Percentiles rank a stretch among this genome's conserved stretches.
Evolutionary conservation across 2,329 filamentous ascomycete species (phyloP).

Genomic region (Metarhizium rileyi): DNA sequence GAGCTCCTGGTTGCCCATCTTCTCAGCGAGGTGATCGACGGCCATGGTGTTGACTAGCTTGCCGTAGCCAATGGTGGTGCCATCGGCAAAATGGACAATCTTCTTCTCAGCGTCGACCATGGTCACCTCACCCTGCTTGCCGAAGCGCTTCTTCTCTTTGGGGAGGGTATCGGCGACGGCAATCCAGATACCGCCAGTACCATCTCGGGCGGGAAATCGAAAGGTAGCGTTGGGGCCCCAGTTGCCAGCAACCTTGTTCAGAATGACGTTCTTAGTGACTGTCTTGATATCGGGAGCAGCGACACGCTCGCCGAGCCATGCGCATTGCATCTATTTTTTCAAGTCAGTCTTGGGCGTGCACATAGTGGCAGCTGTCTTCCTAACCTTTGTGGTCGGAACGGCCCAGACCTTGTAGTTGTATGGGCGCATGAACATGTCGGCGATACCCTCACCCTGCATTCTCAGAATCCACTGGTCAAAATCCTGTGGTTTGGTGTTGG

Average conservation of each 20-base stretch:
- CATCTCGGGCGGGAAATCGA: slow-evolving; percentile 91
- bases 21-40: slow-evolving; percentile 77
- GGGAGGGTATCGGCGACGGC: slow-evolving; percentile 89
- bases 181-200: slow-evolving; percentile 98
- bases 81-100: slow-evolving; percentile 71
- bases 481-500: slow-evolving; percentile 86
- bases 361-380: slow-evolving; percentile 12
- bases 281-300: slow-evolving; percentile 92
- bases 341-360: neutral
- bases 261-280: slow-evolving; percentile 86
- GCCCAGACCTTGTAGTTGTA: slow-evolving; percentile 99
- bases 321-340: slow-evolving; percentile 78
- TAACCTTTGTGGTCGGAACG: slow-evolving; percentile 90
- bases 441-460: slow-evolving; percentile 81
- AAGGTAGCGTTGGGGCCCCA: slow-evolving; percentile 99
- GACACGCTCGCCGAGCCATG: slow-evolving; percentile 97
- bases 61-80: slow-evolving; percentile 81
- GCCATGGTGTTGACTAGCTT: slow-evolving; percentile 96
- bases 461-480: slow-evolving; percentile 98
- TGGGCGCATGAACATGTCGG: slow-evolving; percentile 94
- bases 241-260: slow-evolving; percentile 91
- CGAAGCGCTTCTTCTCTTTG: slow-evolving; percentile 83
- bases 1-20: slow-evolving; percentile 81
- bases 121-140: slow-evolving; percentile 71
- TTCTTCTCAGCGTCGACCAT: slow-evolving; percentile 83